Base-by-base conservation (phyloP, 208 protist genomes). In the Herpetomonas tarakana region DNA sequence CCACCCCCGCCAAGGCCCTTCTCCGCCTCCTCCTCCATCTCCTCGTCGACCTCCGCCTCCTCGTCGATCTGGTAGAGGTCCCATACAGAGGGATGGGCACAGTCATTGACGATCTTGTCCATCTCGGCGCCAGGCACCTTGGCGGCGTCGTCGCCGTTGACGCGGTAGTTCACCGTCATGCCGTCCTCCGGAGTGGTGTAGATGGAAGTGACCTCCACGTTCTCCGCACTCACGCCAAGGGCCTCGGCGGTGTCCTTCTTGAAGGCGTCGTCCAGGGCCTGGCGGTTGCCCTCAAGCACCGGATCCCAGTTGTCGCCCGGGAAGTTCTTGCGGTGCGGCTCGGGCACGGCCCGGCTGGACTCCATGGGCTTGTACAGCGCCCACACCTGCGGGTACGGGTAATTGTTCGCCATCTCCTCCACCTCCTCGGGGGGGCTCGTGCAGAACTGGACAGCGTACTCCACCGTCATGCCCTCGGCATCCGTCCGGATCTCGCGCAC, bases 41-140 rank as follows among this genome's bases (percentile, higher is more conserved):
- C 26, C 35, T 25, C 26, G 4, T 47, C 52, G 30, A 11, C 29
- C 59, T 69, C 47, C 54, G 60, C 63, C 51, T 64, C 53, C 1
- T 45, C 51, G 41, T 41, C 35, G 9, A 18, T 14, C 49, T 44
- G 31, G 64, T 76, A 82, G 3, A 65, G 54, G 41, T 58, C 63
- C 74, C 74, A 81, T 14, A 81, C 35, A 26, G 41, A 29, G 12
- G 76, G 74, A 69, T 85, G 84, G 26, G 31, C 54, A 65, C 72
- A 62, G 31, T 62, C 45, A 22, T 46, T 41, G 22, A 71, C 39
- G 39, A 31, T 26, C 25, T 70, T 26, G 2, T 58, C 56, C 25
- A 78, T 59, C 22, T 78, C 52, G 26, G 19, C 21, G 7, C 24
- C 30, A 7, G 52, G 41, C 7, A 26, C 31, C n/a, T 25, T 50